Conservation (phyloP, 2,329 filamentous ascomycete species). For the Clonostachys rosea region DNA sequence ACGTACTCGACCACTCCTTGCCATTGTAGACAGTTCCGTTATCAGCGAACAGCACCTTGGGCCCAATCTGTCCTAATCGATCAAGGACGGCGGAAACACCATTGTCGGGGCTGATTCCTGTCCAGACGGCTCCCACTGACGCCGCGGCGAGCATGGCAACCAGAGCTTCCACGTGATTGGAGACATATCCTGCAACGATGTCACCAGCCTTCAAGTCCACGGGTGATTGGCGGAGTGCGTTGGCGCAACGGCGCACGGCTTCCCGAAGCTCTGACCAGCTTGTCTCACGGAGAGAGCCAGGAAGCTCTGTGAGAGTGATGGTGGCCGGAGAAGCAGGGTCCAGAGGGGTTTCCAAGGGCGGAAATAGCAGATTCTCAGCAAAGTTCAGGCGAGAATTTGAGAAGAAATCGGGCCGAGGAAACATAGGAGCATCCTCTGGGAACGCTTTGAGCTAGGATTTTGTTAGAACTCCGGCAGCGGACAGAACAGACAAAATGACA, state of each 20-base stretch:
- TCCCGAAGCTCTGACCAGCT: slow-evolving; percentile 81
- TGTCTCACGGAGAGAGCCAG: slow-evolving; percentile 42
- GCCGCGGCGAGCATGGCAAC: slow-evolving; percentile 84
- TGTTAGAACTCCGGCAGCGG: too few species aligned
- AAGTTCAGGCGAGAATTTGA: slow-evolving; percentile 78
- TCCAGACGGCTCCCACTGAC: slow-evolving; percentile 85
- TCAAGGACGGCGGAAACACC: slow-evolving; percentile 90
- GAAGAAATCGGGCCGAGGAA: slow-evolving; percentile 85
- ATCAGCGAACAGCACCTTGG: slow-evolving; percentile 78
- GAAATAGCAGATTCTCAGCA: slow-evolving; percentile 90
- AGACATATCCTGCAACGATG: slow-evolving; percentile 71
- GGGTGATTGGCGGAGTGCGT: slow-evolving; percentile 54
- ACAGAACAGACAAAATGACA: too few species aligned
- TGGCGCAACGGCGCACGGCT: slow-evolving; percentile 68
- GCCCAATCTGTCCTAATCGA: slow-evolving; percentile 78
- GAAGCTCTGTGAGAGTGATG: slow-evolving; percentile 74
- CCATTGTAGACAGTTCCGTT: slow-evolving; percentile 90
- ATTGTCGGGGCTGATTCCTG: slow-evolving; percentile 86
- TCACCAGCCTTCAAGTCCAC: slow-evolving; percentile 54
- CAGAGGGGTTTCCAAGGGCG: slow-evolving; percentile 33
- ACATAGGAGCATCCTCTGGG: slow-evolving; percentile 65
- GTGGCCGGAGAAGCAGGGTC: slow-evolving; percentile 63
- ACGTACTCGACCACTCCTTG: slow-evolving; percentile 74
- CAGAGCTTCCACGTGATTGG: slow-evolving; percentile 83
- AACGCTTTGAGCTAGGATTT: slow-evolving; percentile 41